Percentiles rank a stretch among this genome's conserved stretches.
Conservation (phyloP, 139 green algal genomes). For the Microglena sp. region DNA sequence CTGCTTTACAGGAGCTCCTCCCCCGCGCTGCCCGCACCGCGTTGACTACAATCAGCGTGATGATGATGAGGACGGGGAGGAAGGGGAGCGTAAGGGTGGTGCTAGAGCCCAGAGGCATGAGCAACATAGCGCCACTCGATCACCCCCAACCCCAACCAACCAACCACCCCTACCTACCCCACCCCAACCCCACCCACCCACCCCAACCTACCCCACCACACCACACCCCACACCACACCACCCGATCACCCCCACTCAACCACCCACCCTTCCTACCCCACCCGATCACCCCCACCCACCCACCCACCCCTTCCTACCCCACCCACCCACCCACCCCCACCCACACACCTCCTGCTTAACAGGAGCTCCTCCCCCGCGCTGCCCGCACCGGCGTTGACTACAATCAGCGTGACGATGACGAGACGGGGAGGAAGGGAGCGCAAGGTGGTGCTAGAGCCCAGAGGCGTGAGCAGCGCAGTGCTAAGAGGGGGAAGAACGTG, state of each 20-base stretch:
- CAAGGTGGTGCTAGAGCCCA: background rate
- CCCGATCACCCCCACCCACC: background rate
- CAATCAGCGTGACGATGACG: background rate
- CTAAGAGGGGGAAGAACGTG: background rate
- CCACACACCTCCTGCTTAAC: no score
- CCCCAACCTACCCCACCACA: background rate
- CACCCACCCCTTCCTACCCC: background rate
- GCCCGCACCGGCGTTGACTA: background rate
- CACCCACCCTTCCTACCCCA: background rate
- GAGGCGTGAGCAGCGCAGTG: conserved; percentile 7
- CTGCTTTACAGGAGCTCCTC: conserved; percentile 14
- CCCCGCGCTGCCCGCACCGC: conserved; percentile 24
- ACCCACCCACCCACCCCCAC: background rate
- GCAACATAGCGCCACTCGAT: no score
- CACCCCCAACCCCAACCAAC: background rate
- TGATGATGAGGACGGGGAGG: conserved; percentile 26
- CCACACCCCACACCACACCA: background rate
- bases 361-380: background rate
- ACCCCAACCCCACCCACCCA: background rate
- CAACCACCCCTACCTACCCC: background rate
- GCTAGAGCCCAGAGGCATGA: background rate
- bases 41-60: no score
- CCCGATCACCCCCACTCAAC: background rate
- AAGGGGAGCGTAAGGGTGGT: conserved; percentile 5
- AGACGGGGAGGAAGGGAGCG: background rate